Evolutionary conservation across 2,329 filamentous ascomycete species (phyloP), one percentile per base, ranked within the genome.

Genomic region (Bipolaris oryzae): DNA sequence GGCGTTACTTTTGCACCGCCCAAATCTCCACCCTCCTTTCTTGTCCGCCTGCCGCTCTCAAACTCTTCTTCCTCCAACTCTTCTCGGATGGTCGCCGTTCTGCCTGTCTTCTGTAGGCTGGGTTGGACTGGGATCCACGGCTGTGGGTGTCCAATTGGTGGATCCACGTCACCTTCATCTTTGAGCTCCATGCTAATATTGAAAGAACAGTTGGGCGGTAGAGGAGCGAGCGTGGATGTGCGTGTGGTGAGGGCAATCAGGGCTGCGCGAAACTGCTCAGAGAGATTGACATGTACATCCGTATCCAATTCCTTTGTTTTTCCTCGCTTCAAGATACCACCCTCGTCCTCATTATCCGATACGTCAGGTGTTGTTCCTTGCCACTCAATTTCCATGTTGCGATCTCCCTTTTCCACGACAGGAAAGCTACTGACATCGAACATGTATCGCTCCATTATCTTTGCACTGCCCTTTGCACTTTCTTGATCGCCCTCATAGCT

Each of bases 181-280:
- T 84, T 85, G 61, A 93, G 73, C 74, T 94, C 90, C 38, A 94
- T 83, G 0, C 87, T 88, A n/a, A 94, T 74, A 0, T 89, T 91
- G 73, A 90, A 94, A 0, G 88, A 89, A 73, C 89, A 92, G 1
- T 84, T 83, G 1, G 81, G 76, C 0, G 89, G 89, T 20, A 92
- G 71, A 0, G 81, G 75, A 0, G 74, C 77, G 60, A 91, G 79
- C 53, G 79, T 81, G 58, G 86, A 82, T 7, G 82, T 85, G 3
- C 84, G 82, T 56, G 86, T 83, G 0, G 85, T 83, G 13, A 94
- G 77, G 44, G 85, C 83, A 51, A 84, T 78, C 63, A 94, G 78
- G 0, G 86, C 86, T 2, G 85, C 90, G 23, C 90, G 83, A 43
- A 94, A 81, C 60, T 91, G 87, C 76, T 93, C 88, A 49, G 90